Evolutionary conservation across 1,284 basidiomycete genomes (phyloP).

Genomic region (Ustilago loliicola): DNA sequence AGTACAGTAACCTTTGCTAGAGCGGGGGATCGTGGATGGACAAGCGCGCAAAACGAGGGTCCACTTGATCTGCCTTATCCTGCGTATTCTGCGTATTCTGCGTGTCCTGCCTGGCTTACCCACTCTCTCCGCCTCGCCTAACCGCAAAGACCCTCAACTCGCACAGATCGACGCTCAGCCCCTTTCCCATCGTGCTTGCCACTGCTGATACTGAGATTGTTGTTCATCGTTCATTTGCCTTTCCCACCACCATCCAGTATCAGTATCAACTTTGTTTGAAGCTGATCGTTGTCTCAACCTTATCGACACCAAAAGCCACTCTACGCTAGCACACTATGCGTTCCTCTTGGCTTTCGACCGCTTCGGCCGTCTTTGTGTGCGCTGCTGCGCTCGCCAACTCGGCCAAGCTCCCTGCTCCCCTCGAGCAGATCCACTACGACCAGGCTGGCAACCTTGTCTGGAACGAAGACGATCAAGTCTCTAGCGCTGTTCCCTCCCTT

Average conservation of each 20-base stretch:
- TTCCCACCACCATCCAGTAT: slow-evolving; percentile 15
- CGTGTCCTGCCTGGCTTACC: slow-evolving; percentile 5
- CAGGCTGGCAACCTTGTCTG: slow-evolving; percentile 60
- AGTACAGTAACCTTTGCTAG: no score
- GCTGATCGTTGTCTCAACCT: not conserved
- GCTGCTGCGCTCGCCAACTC: slow-evolving; percentile 56
- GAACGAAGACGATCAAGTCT: slow-evolving; percentile 40
- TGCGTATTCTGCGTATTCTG: no score
- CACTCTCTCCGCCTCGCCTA: slow-evolving; percentile 13
- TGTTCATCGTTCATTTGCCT: not conserved
- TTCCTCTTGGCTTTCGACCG: slow-evolving; percentile 61
- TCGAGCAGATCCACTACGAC: slow-evolving; percentile 61
- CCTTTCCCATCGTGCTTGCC: slow-evolving; percentile 14
- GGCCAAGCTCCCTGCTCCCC: slow-evolving; percentile 44
- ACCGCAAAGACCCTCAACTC: slow-evolving; percentile 6
- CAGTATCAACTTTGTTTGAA: not conserved
- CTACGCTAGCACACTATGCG: slow-evolving; percentile 35
- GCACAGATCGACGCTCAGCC: slow-evolving; percentile 36
- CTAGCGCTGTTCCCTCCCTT: slow-evolving; percentile 31
- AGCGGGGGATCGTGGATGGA: slow-evolving; percentile 6
- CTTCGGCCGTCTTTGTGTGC: slow-evolving; percentile 60
- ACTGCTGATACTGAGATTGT: not conserved
- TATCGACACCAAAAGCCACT: slow-evolving; percentile 13
- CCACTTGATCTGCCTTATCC: slow-evolving; percentile 1
- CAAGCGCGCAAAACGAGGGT: slow-evolving; percentile 23